These are phyloP conservation scores for Ogataea glucozyma DNA, from an alignment of 805 yeast genomes.

Conservation along the genomic window DNA sequence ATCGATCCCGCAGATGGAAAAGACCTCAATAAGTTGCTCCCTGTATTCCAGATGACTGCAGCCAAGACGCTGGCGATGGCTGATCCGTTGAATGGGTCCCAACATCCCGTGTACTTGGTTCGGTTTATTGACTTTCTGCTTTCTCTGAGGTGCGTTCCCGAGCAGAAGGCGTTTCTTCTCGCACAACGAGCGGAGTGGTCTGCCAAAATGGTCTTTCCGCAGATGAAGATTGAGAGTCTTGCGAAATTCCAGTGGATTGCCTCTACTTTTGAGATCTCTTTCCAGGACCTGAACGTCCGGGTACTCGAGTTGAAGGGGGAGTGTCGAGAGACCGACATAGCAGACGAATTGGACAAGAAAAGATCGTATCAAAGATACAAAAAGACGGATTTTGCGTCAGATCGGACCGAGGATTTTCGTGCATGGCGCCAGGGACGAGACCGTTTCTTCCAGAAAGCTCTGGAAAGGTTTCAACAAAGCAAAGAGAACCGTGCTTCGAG, in stretches of 20 bases:
- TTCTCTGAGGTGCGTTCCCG: slow-evolving; percentile 6
- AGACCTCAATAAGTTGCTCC: slow-evolving; percentile 11
- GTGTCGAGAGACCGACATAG: slow-evolving; percentile 19
- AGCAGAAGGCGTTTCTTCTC: slow-evolving; percentile 10
- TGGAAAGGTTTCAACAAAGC: slow-evolving; percentile 17
- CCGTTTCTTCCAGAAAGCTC: slow-evolving; percentile 15
- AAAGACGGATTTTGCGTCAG: slow-evolving; percentile 14
- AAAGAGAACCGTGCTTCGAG: slow-evolving; percentile 1
- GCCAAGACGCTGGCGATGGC: slow-evolving; percentile 14
- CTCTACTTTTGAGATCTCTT: slow-evolving; percentile 15
- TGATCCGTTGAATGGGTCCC: slow-evolving; percentile 15
- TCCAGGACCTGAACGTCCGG: slow-evolving; percentile 15
- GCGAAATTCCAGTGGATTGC: slow-evolving; percentile 20
- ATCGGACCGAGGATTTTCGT: slow-evolving; percentile 2
- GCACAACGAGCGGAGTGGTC: slow-evolving; percentile 9
- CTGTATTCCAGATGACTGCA: slow-evolving; percentile 15
- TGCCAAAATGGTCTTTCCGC: slow-evolving; percentile 17
- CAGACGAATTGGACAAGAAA: slow-evolving; percentile 15
- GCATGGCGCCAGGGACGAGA: slow-evolving; percentile 21
- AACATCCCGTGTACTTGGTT: slow-evolving; percentile 17
- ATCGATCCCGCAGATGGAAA: slow-evolving; percentile 8
- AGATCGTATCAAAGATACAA: slow-evolving; percentile 9
- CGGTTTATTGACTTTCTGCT: slow-evolving; percentile 21
- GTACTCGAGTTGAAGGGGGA: slow-evolving; percentile 20
- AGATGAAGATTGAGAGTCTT: slow-evolving; percentile 12